A percentile compares a stretch with the other conserved stretches of the same genome.
phyloP scores from a whole-genome alignment of 2,329 filamentous ascomycete species.

The Escovopsis sp. region DNA sequence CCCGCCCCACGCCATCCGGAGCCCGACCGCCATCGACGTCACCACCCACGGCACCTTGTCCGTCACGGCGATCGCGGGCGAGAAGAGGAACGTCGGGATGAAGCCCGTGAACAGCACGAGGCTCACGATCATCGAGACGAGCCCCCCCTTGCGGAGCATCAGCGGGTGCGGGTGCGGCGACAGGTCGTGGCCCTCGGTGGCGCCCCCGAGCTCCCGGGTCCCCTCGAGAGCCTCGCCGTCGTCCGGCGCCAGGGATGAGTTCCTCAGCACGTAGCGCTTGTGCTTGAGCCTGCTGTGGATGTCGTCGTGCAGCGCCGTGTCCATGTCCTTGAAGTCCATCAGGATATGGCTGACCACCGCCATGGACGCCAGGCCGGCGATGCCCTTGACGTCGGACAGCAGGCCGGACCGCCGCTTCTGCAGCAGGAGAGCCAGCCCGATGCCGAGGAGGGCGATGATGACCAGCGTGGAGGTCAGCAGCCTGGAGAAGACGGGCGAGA shows the following conservation, averaged over 20 bases:
- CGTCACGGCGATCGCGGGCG: constrained; percentile 35
- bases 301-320: constrained; percentile 47
- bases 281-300: constrained; percentile 54
- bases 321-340: constrained; percentile 58
- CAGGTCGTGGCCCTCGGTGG: constrained; percentile 33
- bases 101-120: constrained; percentile 40
- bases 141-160: constrained; percentile 46
- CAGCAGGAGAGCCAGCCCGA: constrained; percentile 43
- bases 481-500: constrained; percentile 45
- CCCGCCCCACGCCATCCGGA: constrained; percentile 54
- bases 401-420: constrained; percentile 49
- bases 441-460: constrained; percentile 42
- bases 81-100: constrained; percentile 49
- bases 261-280: constrained; percentile 52
- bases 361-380: constrained; percentile 61
- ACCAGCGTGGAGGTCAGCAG: constrained; percentile 40
- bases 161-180: constrained; percentile 51
- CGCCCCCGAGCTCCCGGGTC: constrained; percentile 26
- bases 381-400: constrained; percentile 52
- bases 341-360: constrained; percentile 58
- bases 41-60: constrained; percentile 50
- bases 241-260: constrained; percentile 54
- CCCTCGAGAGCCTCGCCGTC: constrained; percentile 24
- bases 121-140: constrained; percentile 43
- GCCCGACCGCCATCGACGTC: constrained; percentile 46